phyloP scores from a whole-genome alignment of 139 green algal species.

The Tetradesmus lagerheimii region DNA sequence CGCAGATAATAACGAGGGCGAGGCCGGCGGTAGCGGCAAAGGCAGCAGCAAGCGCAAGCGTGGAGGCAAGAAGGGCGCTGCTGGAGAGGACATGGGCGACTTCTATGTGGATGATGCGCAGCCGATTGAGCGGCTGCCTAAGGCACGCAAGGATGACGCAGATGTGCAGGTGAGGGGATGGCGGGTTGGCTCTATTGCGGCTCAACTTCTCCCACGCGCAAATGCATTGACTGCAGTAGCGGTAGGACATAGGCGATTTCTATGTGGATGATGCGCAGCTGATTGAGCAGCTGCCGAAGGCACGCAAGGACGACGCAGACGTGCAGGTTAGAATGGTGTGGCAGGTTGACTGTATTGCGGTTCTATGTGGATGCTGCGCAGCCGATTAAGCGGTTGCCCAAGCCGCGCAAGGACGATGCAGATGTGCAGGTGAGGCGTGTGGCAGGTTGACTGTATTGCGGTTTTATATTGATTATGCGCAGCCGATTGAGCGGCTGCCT shows the following conservation, averaged over 20 bases:
- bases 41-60: conserved; percentile 19
- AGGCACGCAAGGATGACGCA: background rate
- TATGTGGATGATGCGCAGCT: background rate
- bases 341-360: no score
- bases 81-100: background rate
- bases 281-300: background rate
- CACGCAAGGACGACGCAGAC: background rate
- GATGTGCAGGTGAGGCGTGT: no score
- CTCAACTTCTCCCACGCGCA: no score
- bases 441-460: no score
- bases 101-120: conserved; percentile 38
- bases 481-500: conserved; percentile 35
- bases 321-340: background rate
- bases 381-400: background rate
- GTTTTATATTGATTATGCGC: no score
- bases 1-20: background rate
- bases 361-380: background rate
- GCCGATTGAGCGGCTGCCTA: conserved; percentile 37
- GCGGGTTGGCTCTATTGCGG: no score
- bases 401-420: no score
- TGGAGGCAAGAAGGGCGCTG: conserved; percentile 2
- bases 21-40: background rate
- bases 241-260: background rate
- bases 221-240: no score
- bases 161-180: background rate